These are phyloP conservation scores for Saposhnikovia divaricata DNA, from an alignment of 129 eudicot species.

Conservation along the genomic window DNA sequence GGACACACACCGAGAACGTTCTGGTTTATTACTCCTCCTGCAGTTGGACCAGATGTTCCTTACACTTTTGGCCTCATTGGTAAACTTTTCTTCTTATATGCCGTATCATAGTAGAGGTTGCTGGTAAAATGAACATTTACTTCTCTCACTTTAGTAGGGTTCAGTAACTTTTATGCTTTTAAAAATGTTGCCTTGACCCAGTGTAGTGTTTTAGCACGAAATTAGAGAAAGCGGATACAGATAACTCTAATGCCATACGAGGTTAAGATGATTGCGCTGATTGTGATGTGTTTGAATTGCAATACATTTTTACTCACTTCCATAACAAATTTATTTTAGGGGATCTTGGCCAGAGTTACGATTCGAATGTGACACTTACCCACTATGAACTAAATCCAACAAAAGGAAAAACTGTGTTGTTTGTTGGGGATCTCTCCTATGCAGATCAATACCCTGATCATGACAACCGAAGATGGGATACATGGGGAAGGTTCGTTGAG, in stretches of 20 bases:
- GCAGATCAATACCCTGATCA: slow-evolving; percentile 48
- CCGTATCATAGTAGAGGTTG: not conserved
- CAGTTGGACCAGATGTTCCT: slow-evolving; percentile 32
- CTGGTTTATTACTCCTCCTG: slow-evolving; percentile 38
- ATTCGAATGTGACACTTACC: slow-evolving; percentile 43
- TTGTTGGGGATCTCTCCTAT: slow-evolving; percentile 53
- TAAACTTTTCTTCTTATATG: not conserved
- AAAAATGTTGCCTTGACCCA: not conserved
- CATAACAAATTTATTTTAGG: slow-evolving; percentile 29
- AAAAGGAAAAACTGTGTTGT: slow-evolving; percentile 47
- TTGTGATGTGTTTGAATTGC: not conserved
- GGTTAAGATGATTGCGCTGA: not conserved
- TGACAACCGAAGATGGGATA: slow-evolving; percentile 57
- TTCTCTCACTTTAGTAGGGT: not conserved
- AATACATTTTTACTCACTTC: not conserved
- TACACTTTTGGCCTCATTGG: slow-evolving; percentile 12
- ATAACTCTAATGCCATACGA: not conserved
- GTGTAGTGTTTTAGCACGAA: not conserved
- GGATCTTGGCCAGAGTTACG: slow-evolving; percentile 62
- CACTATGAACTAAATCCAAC: slow-evolving; percentile 50
- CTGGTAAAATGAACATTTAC: not conserved
- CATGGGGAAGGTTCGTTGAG: slow-evolving; percentile 55
- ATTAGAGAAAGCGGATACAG: not conserved
- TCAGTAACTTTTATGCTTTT: not conserved
- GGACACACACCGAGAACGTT: slow-evolving; percentile 25